Evolutionary conservation across 108 stramenopile genomes (phyloP).

Genomic region (Conticribra guillardii): DNA sequence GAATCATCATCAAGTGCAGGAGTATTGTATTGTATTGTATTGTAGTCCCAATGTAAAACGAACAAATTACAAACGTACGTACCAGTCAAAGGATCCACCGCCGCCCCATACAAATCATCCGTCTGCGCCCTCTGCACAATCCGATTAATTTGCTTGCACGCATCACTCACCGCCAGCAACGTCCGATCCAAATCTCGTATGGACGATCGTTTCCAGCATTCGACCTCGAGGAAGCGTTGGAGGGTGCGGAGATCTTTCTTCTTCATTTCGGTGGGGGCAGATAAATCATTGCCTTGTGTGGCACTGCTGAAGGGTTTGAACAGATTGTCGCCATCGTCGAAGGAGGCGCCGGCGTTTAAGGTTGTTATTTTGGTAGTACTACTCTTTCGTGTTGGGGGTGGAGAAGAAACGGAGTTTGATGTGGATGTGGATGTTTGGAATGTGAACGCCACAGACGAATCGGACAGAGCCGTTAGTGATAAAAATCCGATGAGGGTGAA

Average conservation of each 20-base stretch:
- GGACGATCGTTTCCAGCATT: conserved; percentile 79
- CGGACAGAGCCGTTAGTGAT: no score
- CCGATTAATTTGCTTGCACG: conserved; percentile 90
- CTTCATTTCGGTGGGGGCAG: conserved; percentile 36
- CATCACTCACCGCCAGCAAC: conserved; percentile 74
- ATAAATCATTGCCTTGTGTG: background rate
- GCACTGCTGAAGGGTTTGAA: background rate
- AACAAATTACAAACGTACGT: conserved; percentile 20
- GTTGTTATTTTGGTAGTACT: no score
- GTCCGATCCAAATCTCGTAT: conserved; percentile 80
- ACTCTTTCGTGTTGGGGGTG: no score
- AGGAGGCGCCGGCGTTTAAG: background rate
- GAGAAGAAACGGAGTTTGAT: no score
- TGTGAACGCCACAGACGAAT: no score
- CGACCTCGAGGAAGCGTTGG: conserved; percentile 84
- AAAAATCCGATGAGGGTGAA: no score
- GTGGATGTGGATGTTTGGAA: no score
- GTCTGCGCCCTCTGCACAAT: conserved; percentile 90
- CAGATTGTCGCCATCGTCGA: background rate
- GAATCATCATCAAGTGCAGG: no score
- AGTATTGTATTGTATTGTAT: no score
- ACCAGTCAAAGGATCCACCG: conserved; percentile 48
- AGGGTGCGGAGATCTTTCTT: conserved; percentile 87
- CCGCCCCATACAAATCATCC: conserved; percentile 91
- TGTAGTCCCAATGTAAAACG: no score